Conservation (phyloP, 1,139 yeast genomes). For the Suhomyces coccinellae region DNA sequence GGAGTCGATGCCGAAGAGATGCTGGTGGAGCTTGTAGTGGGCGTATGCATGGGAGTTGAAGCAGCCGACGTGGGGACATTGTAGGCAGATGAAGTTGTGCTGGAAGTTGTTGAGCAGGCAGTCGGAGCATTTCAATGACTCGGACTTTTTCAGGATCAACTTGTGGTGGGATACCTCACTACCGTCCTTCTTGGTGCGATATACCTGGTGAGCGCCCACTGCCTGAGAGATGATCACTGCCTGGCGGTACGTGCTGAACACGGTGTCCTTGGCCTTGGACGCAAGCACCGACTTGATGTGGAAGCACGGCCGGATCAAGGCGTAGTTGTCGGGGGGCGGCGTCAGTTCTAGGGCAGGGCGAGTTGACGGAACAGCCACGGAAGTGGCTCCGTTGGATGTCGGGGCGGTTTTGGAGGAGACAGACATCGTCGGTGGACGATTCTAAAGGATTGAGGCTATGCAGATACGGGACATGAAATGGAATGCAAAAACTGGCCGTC, state of each 20-base stretch:
- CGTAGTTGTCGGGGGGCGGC: constrained; percentile 29
- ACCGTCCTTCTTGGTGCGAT: constrained; percentile 34
- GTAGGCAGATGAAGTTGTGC: constrained; percentile 67
- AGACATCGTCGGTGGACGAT: constrained; percentile 10
- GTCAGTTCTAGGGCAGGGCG: constrained; percentile 16
- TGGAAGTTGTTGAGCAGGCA: constrained; percentile 50
- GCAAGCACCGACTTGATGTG: constrained; percentile 56
- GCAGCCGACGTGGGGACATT: constrained; percentile 85
- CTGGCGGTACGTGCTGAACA: constrained; percentile 56
- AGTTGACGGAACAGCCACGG: neutral
- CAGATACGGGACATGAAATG: constrained; percentile 1
- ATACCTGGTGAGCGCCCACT: constrained; percentile 22
- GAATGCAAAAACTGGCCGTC: constrained; percentile 3
- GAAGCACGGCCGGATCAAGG: constrained; percentile 48
- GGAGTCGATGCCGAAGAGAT: constrained; percentile 71
- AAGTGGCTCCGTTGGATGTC: neutral
- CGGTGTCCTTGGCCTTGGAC: constrained; percentile 56
- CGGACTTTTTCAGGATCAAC: constrained; percentile 40
- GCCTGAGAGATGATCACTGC: constrained; percentile 52
- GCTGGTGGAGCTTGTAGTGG: constrained; percentile 66
- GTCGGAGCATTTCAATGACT: constrained; percentile 50
- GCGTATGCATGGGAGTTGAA: constrained; percentile 44
- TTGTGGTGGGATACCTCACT: constrained; percentile 28
- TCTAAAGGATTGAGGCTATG: neutral
- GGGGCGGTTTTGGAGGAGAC: constrained; percentile 6